Evolutionary conservation across 1,284 basidiomycete genomes (phyloP), one percentile per base, ranked within the genome.

Genomic region (Laetiporus sulphureus): DNA sequence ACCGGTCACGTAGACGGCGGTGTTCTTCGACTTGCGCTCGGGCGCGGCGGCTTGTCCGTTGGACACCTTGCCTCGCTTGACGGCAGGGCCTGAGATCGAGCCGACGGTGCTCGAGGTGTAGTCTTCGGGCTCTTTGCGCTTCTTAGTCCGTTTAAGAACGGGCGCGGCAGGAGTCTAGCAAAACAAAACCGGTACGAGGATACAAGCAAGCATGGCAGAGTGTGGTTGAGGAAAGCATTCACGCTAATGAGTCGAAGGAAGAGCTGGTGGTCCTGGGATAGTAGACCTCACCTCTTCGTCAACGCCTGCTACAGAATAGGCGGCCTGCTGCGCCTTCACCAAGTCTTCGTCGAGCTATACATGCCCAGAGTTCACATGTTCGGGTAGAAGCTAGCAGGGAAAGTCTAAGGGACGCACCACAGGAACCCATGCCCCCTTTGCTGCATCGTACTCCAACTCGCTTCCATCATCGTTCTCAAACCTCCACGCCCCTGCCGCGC

Each of bases 1-100:
- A 36, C 81, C 77, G 3, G 88, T 88, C 33, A 99, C 83, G 65
- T 88, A 99, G 30, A 99, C 80, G 1, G 92, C 92, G 0, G 95
- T 99, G 60, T 94, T 92, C 61, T 91, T 89, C 32, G 83, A 83
- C 54, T 79, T 82, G 40, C 72, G 69, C 53, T 79, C 74, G n/a
- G n/a, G n/a, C 32, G 57, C 50, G 13, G 54, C 34, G 30, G 51
- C 49, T 12, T 42, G 8, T 22, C 38, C 38, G 12, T 29, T 62
- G 33, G 67, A 69, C 54, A 77, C 77, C 46, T 82, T 71, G 41
- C 62, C 77, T 31, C 81, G 77, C 64, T 89, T 89, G 46, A 68
- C 74, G 35, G 80, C 75, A 3, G 73, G 70, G 0, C 69, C 74
- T 2, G 69, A 55, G 38, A 65, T 67, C 32, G 61, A 52, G 23